phyloP scores from a whole-genome alignment of 2,329 filamentous ascomycete species.

The Alternaria metachromatica region DNA sequence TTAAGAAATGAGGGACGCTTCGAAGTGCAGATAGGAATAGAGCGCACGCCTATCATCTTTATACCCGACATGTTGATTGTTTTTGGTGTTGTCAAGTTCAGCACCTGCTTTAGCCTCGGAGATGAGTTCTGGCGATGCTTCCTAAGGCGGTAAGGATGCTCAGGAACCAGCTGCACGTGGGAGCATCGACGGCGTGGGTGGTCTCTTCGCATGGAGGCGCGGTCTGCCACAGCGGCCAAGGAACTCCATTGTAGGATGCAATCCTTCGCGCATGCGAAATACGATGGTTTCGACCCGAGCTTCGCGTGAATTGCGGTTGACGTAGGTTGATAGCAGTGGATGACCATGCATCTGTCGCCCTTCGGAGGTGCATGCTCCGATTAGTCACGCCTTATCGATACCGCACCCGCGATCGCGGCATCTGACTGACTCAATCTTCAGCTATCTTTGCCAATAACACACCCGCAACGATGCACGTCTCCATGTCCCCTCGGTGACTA shows the following conservation, averaged over 20 bases:
- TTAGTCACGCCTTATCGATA: slow-evolving; percentile 17
- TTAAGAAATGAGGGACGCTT: background rate
- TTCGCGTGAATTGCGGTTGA: background rate
- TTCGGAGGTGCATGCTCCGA: slow-evolving; percentile 3
- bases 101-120: slow-evolving; percentile 22
- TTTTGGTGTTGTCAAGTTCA: background rate
- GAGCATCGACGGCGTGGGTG: slow-evolving; percentile 4
- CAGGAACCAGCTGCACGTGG: slow-evolving; percentile 11
- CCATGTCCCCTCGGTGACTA: slow-evolving; percentile 18
- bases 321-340: background rate
- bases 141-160: slow-evolving; percentile 24
- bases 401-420: background rate
- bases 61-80: background rate
- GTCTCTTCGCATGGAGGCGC: background rate
- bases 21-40: background rate
- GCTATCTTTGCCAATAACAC: slow-evolving; percentile 7
- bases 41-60: slow-evolving; percentile 2
- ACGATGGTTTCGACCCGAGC: background rate
- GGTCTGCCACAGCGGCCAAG: slow-evolving; percentile 3
- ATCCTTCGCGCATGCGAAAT: slow-evolving; percentile 3
- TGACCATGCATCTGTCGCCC: background rate
- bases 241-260: background rate
- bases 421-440: slow-evolving; percentile 13
- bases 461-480: slow-evolving; percentile 14
- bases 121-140: slow-evolving; percentile 31